phyloP scores from a whole-genome alignment of 2,329 filamentous ascomycete genomes.

The Chrysoporthe austroafricana region DNA sequence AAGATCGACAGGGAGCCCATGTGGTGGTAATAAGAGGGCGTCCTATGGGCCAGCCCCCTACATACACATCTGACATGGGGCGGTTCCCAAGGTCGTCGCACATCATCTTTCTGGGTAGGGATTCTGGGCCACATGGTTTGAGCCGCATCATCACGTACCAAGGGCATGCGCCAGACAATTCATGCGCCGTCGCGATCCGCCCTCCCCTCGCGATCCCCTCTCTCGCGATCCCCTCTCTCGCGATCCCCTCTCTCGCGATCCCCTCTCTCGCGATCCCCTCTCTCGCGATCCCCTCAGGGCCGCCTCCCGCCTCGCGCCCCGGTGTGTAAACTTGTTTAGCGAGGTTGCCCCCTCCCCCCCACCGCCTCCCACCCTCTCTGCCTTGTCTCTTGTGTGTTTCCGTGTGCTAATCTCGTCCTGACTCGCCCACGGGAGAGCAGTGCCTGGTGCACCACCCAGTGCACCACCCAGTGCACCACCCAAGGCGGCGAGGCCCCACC shows the following conservation, averaged over 20 bases:
- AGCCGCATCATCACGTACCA: constrained; percentile 26
- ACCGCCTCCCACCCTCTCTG: not conserved
- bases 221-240: not conserved
- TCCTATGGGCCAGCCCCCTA: constrained; percentile 19
- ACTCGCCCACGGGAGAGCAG: not conserved
- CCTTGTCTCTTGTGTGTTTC: not conserved
- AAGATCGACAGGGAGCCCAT: constrained; percentile 24
- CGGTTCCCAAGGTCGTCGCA: constrained; percentile 21
- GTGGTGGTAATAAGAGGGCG: constrained; percentile 6
- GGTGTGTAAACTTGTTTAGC: constrained; percentile 1
- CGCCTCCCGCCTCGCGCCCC: not conserved
- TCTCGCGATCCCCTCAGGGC: not conserved
- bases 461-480: not conserved
- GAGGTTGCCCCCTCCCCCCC: not conserved
- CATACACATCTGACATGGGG: not conserved
- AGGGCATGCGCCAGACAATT: constrained; percentile 1
- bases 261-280: no score
- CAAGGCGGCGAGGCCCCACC: not conserved
- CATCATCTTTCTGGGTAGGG: constrained; percentile 21
- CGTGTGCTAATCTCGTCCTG: not conserved
- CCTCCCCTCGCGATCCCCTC: no score
- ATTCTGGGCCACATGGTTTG: constrained; percentile 29
- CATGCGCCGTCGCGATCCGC: not conserved
- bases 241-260: not conserved
- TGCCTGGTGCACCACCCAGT: not conserved